Base-by-base conservation (phyloP, 2,329 filamentous ascomycete species). In the Verticillium nubilum region DNA sequence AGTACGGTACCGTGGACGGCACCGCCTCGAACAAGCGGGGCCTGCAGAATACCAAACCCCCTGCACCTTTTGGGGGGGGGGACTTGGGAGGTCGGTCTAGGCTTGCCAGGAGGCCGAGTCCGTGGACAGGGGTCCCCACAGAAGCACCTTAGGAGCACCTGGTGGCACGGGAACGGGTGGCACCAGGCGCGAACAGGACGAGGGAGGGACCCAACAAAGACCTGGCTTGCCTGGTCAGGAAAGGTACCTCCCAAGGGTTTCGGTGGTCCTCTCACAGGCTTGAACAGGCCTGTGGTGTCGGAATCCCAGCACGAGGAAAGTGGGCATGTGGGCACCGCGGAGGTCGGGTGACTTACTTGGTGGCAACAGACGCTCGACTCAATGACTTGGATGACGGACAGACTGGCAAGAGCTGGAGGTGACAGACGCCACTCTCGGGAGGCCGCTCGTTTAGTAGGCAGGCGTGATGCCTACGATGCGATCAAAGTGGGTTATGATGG, bases 51-150 rank as follows among this genome's bases (percentile, higher is more conserved):
- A 23, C 42, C 42, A 50, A 25, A 37, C n/a, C 42, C 42, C 42
- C 42, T 54, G 52, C 28, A 54, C 52, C 52, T 54, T 17, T 50
- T 9, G 50, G 19, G 26, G n/a, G 50, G 50, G 23, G 25, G 19
- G 19, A 12, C 42, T 19, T 25, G n/a, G 42, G 42, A 50, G 42
- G 42, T 50, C 19, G 42, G 42, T 50, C 42, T 50, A 50, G 42
- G 42, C 42, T 31, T 50, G n/a, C n/a, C 19, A 10, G 42, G 25
- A 47, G 54, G 19, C 37, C 37, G 33, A 57, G 56, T 57, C 56
- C 56, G 37, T 31, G 59, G 54, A 54, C 60, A 60, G 58, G 62
- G 47, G 59, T 62, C 60, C 54, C 62, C 61, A 63, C 60, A 61
- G 59, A 56, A 59, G 52, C 54, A 62, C 42, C 29, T 25, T 3